Base-by-base conservation (phyloP, 176 grass and related monocot species). In the Musa itinerans region DNA sequence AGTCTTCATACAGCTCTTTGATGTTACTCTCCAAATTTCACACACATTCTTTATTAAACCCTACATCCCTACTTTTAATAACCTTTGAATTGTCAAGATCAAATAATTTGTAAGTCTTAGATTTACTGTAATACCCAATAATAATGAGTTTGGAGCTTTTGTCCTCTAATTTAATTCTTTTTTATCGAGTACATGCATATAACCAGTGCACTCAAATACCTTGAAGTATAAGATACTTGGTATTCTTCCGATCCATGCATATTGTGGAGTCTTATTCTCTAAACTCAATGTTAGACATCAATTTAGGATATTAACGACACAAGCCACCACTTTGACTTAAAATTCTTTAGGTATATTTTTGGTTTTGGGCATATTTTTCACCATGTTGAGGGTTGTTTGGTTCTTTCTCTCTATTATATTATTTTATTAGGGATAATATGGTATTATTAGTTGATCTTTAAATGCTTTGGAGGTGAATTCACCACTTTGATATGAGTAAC, bases 331-430 rank as follows among this genome's bases (percentile, higher is more conserved):
- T 53, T 54, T 8, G 2, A 2, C 5, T 2, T 1, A 73, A 11
- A 73, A 12, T 11, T 53, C 29, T 0, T 66, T 76, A 3, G 58
- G 58, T n/a, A 68, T 56, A 3, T 68, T 23, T 14, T 54, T 75
- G 2, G 49, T 54, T 48, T 29, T 65, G 7, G 75, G n/a, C 0
- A 75, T 9, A 0, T 55, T 74, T 4, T 12, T 16, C 21, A 57
- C 58, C 27, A 56, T 65, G 17, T 81, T 69, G 2, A 81, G 12
- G 2, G 75, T 10, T 54, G 66, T 67, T 9, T 24, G 3, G 53
- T 73, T 81, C 7, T 81, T 81, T 0, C 14, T 1, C 62, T 81
- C 56, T 2, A 20, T 56, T 2, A 81, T 15, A 17, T 52, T 59
- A 75, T 81, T 81, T 74, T 81, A 48, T 20, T 24, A 17, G 0